These are phyloP conservation scores for Lentinula sp. DNA, from an alignment of 768 basidiomycete species.

Conservation along the genomic window DNA sequence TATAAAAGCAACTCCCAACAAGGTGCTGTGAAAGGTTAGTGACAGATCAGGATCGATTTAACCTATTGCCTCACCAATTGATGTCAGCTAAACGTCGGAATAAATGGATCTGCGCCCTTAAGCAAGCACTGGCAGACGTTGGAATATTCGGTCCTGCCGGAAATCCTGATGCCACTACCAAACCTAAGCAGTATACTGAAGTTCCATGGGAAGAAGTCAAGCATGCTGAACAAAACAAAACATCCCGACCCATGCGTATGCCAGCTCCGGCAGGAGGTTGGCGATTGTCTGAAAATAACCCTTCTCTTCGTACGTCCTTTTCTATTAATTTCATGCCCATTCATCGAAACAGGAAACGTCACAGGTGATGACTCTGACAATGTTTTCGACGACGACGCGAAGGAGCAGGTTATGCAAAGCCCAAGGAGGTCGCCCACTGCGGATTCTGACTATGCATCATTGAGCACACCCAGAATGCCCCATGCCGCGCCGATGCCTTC, in stretches of 20 bases:
- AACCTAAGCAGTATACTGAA: conserved; percentile 55
- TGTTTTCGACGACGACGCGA: conserved; percentile 41
- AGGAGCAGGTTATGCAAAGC: conserved; percentile 26
- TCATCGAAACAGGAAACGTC: conserved; percentile 1
- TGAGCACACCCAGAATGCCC: not conserved
- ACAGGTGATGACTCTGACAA: conserved; percentile 35
- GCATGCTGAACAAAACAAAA: conserved; percentile 28
- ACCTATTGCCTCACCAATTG: conserved; percentile 8
- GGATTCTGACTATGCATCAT: not conserved
- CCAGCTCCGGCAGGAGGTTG: conserved; percentile 35
- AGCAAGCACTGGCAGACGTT: conserved; percentile 59
- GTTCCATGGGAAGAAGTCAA: conserved; percentile 68
- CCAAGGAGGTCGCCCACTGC: not conserved
- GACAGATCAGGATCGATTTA: conserved; percentile 4
- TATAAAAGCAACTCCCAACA: conserved; percentile 88
- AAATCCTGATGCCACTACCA: conserved; percentile 47
- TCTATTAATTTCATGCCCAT: not conserved
- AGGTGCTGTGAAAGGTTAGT: conserved; percentile 58
- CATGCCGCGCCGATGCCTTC: not conserved
- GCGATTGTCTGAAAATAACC: conserved; percentile 46
- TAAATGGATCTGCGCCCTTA: conserved; percentile 90
- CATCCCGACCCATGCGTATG: conserved; percentile 15
- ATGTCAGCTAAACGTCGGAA: conserved; percentile 67
- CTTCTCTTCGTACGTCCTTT: conserved; percentile 36
- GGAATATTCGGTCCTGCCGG: conserved; percentile 59